Base-by-base conservation (phyloP, 352 stramenopile genomes). In the Pythium insidiosum region DNA sequence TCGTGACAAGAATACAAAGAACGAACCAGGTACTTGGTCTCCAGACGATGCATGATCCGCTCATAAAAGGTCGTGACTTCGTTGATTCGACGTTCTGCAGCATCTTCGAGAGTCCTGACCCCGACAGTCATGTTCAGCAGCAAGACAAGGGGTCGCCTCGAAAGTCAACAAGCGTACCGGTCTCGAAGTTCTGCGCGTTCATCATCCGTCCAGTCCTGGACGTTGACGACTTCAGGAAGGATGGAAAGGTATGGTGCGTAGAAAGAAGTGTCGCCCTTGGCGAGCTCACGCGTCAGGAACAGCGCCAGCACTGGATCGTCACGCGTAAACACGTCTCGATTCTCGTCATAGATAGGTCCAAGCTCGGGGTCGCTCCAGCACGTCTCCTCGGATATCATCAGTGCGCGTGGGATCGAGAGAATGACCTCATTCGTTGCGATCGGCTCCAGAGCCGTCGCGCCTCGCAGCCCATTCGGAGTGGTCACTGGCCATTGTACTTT, bases 171-270 rank as follows among this genome's bases (percentile, higher is more conserved):
- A 35, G 46, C 58, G 13, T 52, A 77, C 54, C 64, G 31, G 53
- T 96, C 84, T 43, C 81, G 63, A n/a, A 97, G 65, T 49, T 88
- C 61, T 5, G 35, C 39, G 0, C 86, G 60, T 47, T 94, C 80
- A 6, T 71, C 59, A 11, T 64, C 45, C 6, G 45, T 78, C 88
- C 88, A 97, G 52, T 91, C 71, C 63, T 83, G 67, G 5, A 96
- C 61, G 33, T 67, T 92, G 25, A 77, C 63, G 7, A 88, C 84
- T 12, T 69, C 64, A 2, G 84, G 84, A 21, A 97, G 61, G 15
- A 95, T 87, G 36, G 52, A 36, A 15, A 97, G 50, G 54, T 96
- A 97, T 33, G 88, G 88, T n/a, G 58, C 43, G 53, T 78, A 96
- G 67, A 95, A 95, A 29, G 76, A 93, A n/a, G 52, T 47, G 11